Base-by-base conservation (phyloP, 352 stramenopile species). In the Phytophthora chlamydospora region DNA sequence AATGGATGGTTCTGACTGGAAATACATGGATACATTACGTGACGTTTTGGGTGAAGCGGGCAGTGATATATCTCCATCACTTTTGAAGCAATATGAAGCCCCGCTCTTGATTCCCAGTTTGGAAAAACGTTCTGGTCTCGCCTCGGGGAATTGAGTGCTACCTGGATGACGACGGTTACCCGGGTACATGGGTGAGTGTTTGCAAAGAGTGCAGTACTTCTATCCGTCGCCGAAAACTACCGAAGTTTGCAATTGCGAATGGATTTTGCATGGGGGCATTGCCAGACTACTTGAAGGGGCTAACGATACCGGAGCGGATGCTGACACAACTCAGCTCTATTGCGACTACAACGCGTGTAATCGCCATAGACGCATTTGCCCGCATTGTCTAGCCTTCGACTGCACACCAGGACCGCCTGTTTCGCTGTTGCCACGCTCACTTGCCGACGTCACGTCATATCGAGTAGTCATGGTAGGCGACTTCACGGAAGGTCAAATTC, bases 1-100 rank as follows among this genome's bases (percentile, higher is more conserved):
- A n/a, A n/a, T n/a, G n/a, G n/a, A n/a, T n/a, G 39, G 39, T 14
- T 45, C 39, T 6, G 39, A 45, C 17, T 45, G 39, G 39, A 45
- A 13, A 29, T 45, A 31, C 6, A 29, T 45, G 39, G 24, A 29
- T 29, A 24, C 4, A 29, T 45, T 45, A 14, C 16, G 39, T 29
- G 39, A 45, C 3, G 16, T 45, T 45, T 29, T 45, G 39, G 39
- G 39, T 13, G n/a, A 31, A 31, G 39, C 39, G 1, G 5, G 16
- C n/a, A 45, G n/a, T 27, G 16, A 27, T 45, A 13, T 45, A 1
- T 16, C 39, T 0, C n/a, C n/a, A 0, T 16, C 13, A 31, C 39
- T 45, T 45, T 8, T 45, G 39, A 5, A 45, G n/a, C 39, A 45
- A 13, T 29, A 45, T 32, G 7, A 29, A 31, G 39, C 39, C 16